Evolutionary conservation across 2,329 filamentous ascomycete species (phyloP).

Genomic region (Zasmidium angulare): DNA sequence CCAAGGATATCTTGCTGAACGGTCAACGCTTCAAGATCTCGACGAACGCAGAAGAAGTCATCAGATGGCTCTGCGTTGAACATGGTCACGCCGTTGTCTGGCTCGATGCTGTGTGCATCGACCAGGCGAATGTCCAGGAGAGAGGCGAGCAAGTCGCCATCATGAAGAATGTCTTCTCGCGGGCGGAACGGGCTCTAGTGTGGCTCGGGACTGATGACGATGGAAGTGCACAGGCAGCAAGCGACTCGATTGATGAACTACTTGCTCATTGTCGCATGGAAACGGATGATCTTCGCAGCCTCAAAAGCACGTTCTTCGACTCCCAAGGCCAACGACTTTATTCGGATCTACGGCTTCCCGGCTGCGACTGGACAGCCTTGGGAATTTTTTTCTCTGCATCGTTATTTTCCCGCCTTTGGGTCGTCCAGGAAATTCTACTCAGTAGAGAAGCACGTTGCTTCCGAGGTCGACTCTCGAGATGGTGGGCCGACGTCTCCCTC

Average conservation of each 20-base stretch:
- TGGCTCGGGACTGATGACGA: slow-evolving; percentile 13
- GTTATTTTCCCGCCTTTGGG: slow-evolving; percentile 8
- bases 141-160: slow-evolving; percentile 14
- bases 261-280: slow-evolving; percentile 1
- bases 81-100: slow-evolving; percentile 8
- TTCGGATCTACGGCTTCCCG: background rate
- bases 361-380: slow-evolving; percentile 1
- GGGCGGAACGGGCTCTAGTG: slow-evolving; percentile 6
- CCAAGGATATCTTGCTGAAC: slow-evolving; percentile 3
- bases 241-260: background rate
- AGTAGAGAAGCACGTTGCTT: background rate
- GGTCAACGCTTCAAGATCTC: background rate
- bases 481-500: slow-evolving; percentile 5
- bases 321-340: background rate
- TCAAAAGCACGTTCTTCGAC: background rate
- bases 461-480: background rate
- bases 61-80: slow-evolving; percentile 4
- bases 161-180: slow-evolving; percentile 13
- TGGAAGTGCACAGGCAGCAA: background rate
- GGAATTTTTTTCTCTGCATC: background rate
- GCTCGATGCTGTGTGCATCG: slow-evolving; percentile 20
- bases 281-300: background rate
- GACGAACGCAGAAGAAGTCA: background rate
- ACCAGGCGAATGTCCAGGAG: slow-evolving; percentile 13
- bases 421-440: slow-evolving; percentile 13